Evolutionary conservation across 2,329 filamentous ascomycete species (phyloP).

Genomic region (Penicillium sp.): DNA sequence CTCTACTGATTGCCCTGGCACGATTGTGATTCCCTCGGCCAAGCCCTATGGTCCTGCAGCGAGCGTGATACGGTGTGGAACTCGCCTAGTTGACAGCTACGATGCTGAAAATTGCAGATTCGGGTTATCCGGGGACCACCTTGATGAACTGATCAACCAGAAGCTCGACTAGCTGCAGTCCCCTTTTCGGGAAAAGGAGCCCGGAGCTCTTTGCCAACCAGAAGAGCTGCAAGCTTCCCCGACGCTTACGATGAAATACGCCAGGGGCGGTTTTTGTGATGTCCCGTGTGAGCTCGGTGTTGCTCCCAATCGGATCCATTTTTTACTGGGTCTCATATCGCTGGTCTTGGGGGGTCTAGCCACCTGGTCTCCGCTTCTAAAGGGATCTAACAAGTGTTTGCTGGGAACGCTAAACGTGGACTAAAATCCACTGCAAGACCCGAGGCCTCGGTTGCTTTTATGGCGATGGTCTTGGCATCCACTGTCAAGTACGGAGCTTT

Average conservation of each 20-base stretch:
- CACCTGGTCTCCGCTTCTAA: slow-evolving; percentile 6
- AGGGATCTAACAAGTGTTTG: neutral
- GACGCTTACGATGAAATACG: no score
- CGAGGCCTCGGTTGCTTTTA: slow-evolving; percentile 3
- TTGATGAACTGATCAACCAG: slow-evolving; percentile 1
- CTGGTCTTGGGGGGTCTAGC: slow-evolving; percentile 8
- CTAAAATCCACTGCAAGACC: slow-evolving; percentile 2
- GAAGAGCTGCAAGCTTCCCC: slow-evolving; percentile 2
- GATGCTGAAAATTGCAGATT: slow-evolving; percentile 1
- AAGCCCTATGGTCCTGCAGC: slow-evolving; percentile 6
- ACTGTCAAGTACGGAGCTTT: no score
- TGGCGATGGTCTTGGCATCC: no score
- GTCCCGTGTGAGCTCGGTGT: no score
- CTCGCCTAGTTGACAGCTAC: slow-evolving; percentile 9
- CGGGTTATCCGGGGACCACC: slow-evolving; percentile 1
- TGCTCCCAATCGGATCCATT: neutral
- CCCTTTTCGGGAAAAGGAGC: neutral
- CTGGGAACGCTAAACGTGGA: slow-evolving; percentile 7
- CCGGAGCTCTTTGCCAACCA: slow-evolving; percentile 3
- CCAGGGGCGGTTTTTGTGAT: no score
- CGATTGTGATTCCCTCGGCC: slow-evolving; percentile 2
- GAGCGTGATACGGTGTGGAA: slow-evolving; percentile 5
- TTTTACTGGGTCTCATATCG: slow-evolving; percentile 1
- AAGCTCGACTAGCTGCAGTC: neutral
- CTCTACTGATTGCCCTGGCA: neutral